phyloP scores from a whole-genome alignment of 1,139 yeast species.

The Pichia sp. region DNA sequence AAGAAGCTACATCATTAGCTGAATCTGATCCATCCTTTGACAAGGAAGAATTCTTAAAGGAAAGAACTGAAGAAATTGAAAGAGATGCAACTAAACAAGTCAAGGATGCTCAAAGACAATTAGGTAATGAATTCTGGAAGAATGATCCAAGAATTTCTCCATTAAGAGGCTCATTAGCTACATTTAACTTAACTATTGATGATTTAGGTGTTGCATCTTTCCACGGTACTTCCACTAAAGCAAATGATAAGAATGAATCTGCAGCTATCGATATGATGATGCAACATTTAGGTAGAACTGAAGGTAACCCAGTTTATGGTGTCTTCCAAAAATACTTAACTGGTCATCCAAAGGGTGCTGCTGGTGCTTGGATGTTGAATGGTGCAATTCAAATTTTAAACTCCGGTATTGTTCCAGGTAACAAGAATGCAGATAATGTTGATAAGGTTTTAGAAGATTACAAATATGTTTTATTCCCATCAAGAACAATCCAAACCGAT shows the following conservation, averaged over 20 bases:
- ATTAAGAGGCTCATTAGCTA: constrained; percentile 91
- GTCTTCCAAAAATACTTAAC: constrained; percentile 98
- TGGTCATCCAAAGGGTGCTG: constrained; percentile 99
- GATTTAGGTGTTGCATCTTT: constrained; percentile 97
- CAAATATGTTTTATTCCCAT: constrained; percentile 89
- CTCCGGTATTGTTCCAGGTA: constrained; percentile 95
- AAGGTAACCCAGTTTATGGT: constrained; percentile 97
- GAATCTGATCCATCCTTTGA: constrained; percentile 35
- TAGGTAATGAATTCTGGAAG: constrained; percentile 94
- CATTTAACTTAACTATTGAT: constrained; percentile 86
- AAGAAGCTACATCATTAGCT: constrained; percentile 59
- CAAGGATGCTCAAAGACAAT: constrained; percentile 82
- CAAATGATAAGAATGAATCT: constrained; percentile 97
- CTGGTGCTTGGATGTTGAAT: constrained; percentile 99
- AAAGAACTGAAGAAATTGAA: constrained; percentile 81
- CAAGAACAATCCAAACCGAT: constrained; percentile 87
- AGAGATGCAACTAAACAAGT: constrained; percentile 83
- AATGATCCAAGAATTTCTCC: constrained; percentile 94
- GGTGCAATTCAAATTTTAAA: constrained; percentile 93
- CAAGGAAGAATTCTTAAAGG: constrained; percentile 51
- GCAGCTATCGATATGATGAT: constrained; percentile 87
- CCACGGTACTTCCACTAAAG: constrained; percentile 98
- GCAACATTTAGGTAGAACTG: constrained; percentile 90
- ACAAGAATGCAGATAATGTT: constrained; percentile 95
- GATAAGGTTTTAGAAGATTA: constrained; percentile 76